Evolutionary conservation across 345 rosid genomes (phyloP), one percentile per base, ranked within the genome.

Genomic region (Lumnitzera littorea): DNA sequence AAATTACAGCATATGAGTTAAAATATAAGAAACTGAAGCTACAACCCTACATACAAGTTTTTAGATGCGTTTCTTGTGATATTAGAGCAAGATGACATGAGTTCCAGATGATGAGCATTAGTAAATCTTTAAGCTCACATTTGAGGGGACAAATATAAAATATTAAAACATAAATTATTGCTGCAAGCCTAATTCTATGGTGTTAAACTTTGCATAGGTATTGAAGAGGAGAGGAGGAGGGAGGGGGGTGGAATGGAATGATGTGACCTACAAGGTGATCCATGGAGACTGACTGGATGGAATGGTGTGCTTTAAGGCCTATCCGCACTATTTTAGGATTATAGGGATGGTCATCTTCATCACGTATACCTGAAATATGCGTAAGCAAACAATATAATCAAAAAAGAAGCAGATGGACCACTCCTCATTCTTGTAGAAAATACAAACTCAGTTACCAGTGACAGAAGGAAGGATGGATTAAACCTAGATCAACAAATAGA

Each of bases 261-360:
- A 43, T 60, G 71, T 59, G 47, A 72, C 95, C 57, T 90, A 94
- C 97, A 70, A 88, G 96, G 83, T 86, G 77, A 81, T 94, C 99
- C 73, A 90, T 62, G 67, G 88, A 76, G 69, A 88, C 91, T 31
- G 95, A 74, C 74, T 72, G 77, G 61, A 94, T 78, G 13, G 99
- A 90, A 67, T 88, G 95, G 72, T 94, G 96, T 53, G 96, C 79
- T 75, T 94, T 94, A 59, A 94, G 91, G 81, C 99, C 99, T 68
- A 90, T 88, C 56, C 92, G 87, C 41, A 94, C 99, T 72, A 94
- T 76, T 71, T 90, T 87, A 46, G 99, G 99, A 55, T 84, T 80
- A 69, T 90, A 84, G 5, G 79, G 59, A 55, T 48, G 87, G 27
- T 76, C 78, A 61, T 86, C 85, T 72, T 92, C 99, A 72, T 92